Conservation (phyloP, 139 green algal genomes). For the Chlamydomonas urium region DNA sequence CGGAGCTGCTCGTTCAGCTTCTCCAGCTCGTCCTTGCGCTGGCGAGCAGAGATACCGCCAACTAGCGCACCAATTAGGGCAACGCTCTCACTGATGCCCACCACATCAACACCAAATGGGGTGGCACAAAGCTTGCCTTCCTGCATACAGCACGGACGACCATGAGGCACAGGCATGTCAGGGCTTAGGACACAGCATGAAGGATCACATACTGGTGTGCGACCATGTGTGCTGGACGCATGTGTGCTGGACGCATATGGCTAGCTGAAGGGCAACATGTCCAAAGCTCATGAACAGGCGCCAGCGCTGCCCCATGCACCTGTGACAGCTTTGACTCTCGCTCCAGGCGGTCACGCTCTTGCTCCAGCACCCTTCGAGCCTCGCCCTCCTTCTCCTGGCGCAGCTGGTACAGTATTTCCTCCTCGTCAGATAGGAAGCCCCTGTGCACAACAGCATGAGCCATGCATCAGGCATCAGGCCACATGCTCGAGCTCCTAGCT, state of each 20-base stretch:
- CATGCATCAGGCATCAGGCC: too few relatives aligned
- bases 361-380: conserved; percentile 36
- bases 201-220: too few relatives aligned
- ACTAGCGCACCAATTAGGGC: conserved; percentile 60
- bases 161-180: too few relatives aligned
- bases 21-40: conserved; percentile 85
- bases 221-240: too few relatives aligned
- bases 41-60: conserved; percentile 63
- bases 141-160: too few relatives aligned
- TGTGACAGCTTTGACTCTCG: conserved; percentile 38
- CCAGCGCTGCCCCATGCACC: too few relatives aligned
- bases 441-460: too few relatives aligned
- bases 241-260: too few relatives aligned
- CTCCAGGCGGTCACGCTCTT: conserved; percentile 47
- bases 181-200: too few relatives aligned
- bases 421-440: conserved; percentile 34
- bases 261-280: too few relatives aligned
- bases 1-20: conserved; percentile 85
- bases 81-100: conserved; percentile 91
- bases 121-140: conserved; percentile 86
- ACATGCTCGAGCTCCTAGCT: too few relatives aligned
- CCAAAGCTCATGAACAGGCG: too few relatives aligned
- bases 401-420: conserved; percentile 61
- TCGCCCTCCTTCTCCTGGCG: conserved; percentile 61
- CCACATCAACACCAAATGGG: conserved; percentile 92